Evolutionary conservation across 495 filamentous ascomycete genomes (phyloP).

Genomic region (Oleoguttula mirabilis): DNA sequence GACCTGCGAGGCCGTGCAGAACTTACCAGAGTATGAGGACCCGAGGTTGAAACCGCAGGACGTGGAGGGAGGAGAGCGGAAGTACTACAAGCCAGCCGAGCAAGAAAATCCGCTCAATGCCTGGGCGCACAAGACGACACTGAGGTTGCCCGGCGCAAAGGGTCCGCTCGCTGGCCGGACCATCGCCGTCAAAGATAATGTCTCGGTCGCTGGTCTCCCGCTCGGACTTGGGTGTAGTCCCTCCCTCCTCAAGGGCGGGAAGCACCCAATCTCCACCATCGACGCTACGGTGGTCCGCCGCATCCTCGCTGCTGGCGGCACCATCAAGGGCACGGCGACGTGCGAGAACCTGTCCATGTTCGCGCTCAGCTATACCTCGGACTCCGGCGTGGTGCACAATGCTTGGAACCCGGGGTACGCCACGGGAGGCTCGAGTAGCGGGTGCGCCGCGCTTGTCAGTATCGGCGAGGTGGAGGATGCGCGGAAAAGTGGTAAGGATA

Average conservation of each 20-base stretch:
- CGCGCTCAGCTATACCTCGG: constrained; percentile 26
- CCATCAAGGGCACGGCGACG: constrained; percentile 28
- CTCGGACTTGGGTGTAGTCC: constrained; percentile 22
- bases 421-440: constrained; percentile 46
- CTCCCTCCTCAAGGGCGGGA: constrained; percentile 14
- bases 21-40: constrained; percentile 11
- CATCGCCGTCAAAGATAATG: constrained; percentile 24
- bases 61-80: constrained; percentile 9
- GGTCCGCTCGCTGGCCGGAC: constrained; percentile 19
- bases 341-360: constrained; percentile 36
- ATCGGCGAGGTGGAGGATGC: constrained; percentile 16
- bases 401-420: constrained; percentile 32
- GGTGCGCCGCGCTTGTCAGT: constrained; percentile 42
- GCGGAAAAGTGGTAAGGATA: constrained; percentile 4
- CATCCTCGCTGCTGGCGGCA: constrained; percentile 32
- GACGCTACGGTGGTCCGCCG: constrained; percentile 36
- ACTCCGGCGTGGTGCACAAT: constrained; percentile 32
- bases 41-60: constrained; percentile 2
- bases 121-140: constrained; percentile 10
- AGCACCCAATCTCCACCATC: constrained; percentile 16
- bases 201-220: constrained; percentile 23
- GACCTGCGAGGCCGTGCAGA: constrained; percentile 3
- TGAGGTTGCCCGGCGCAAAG: background rate
- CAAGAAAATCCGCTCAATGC: constrained; percentile 14
- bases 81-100: constrained; percentile 4